Conservation (phyloP, 208 protist genomes). For the Trypanosoma rangeli region DNA sequence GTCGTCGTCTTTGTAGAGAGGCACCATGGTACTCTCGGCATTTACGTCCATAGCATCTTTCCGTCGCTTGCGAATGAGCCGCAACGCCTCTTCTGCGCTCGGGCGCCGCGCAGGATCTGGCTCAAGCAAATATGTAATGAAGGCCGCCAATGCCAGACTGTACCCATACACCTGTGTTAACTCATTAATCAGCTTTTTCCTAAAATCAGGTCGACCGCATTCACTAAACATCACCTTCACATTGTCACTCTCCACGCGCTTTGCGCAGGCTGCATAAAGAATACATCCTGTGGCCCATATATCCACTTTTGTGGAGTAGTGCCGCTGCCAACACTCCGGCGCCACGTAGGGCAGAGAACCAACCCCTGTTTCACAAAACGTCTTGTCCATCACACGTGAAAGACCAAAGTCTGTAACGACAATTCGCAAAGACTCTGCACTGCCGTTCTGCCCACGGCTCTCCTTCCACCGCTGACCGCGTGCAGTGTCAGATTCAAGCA, state of each 20-base stretch:
- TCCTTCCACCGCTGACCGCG: neutral
- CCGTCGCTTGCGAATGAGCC: conserved; percentile 19
- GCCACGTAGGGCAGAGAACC: conserved; percentile 78
- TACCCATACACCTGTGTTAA: conserved; percentile 51
- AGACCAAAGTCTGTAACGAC: conserved; percentile 82
- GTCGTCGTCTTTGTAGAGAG: conserved; percentile 19
- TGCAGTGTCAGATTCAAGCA: conserved; percentile 47
- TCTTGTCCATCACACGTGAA: conserved; percentile 59
- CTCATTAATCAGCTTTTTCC: conserved; percentile 36
- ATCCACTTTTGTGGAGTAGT: conserved; percentile 98
- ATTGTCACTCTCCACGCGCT: conserved; percentile 53
- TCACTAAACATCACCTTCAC: conserved; percentile 74
- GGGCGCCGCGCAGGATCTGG: conserved; percentile 38
- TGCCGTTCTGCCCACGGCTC: conserved; percentile 17
- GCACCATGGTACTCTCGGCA: conserved; percentile 7
- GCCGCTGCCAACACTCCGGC: conserved; percentile 75
- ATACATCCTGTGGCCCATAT: conserved; percentile 99
- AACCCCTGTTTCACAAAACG: conserved; percentile 73
- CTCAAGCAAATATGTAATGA: conserved; percentile 44
- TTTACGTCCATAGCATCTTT: neutral
- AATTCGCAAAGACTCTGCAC: conserved; percentile 33
- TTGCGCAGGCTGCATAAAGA: conserved; percentile 83
- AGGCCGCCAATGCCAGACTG: conserved; percentile 36
- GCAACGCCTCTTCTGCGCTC: conserved; percentile 43
- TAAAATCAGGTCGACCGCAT: conserved; percentile 40